Percentiles rank a stretch among this genome's conserved stretches.
Conservation (phyloP, 1,284 basidiomycete genomes). For the Cutaneotrichosporon spelunceum region DNA sequence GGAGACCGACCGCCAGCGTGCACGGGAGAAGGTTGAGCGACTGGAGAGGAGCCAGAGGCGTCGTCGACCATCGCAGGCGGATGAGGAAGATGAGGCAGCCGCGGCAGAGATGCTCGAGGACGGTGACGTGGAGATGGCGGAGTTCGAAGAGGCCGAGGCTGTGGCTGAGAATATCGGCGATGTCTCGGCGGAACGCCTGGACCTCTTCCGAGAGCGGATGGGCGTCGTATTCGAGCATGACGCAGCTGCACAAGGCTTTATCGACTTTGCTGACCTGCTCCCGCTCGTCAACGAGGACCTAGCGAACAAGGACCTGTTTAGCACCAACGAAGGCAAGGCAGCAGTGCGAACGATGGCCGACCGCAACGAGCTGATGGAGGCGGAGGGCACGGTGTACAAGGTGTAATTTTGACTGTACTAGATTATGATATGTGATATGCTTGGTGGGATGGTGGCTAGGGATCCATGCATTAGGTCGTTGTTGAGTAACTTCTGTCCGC, state of each 20-base stretch:
- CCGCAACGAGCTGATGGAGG: constrained; percentile 81
- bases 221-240: constrained; percentile 66
- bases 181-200: constrained; percentile 53
- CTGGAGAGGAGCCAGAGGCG: constrained; percentile 39
- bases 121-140: constrained; percentile 36
- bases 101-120: constrained; percentile 25
- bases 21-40: constrained; percentile 54
- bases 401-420: constrained; percentile 30
- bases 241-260: constrained; percentile 70
- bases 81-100: constrained; percentile 25
- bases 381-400: constrained; percentile 65
- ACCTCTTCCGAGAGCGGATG: constrained; percentile 72
- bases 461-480: neutral
- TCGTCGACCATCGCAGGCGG: constrained; percentile 11
- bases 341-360: constrained; percentile 76
- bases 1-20: constrained; percentile 42
- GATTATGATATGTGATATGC: neutral
- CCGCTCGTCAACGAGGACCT: constrained; percentile 76
- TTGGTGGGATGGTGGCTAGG: neutral
- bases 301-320: constrained; percentile 66
- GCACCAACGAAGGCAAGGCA: constrained; percentile 70
- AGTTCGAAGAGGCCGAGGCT: constrained; percentile 52
- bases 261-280: constrained; percentile 68
- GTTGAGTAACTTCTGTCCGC: too few species aligned
- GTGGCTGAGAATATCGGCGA: constrained; percentile 33